Conservation (phyloP, 257 asterid species). For the Solanum tarijense region DNA sequence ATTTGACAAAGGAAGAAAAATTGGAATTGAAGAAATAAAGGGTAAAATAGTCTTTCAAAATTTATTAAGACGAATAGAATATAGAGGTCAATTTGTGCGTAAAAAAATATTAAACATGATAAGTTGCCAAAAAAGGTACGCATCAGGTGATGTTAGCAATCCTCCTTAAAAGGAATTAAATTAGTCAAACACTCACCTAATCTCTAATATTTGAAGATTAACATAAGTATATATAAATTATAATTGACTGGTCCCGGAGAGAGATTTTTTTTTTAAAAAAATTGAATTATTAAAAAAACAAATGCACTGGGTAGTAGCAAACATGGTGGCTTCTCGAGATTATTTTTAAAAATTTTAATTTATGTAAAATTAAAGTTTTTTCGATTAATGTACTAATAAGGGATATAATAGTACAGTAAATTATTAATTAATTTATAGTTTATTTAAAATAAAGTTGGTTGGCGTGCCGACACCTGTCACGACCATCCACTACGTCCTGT, state of each 20-base stretch:
- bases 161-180: not conserved
- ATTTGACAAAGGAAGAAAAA: not conserved
- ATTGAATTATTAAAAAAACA: not conserved
- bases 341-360: no score
- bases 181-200: not conserved
- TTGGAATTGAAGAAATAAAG: not conserved
- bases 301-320: not conserved
- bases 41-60: not conserved
- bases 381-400: not conserved
- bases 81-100: not conserved
- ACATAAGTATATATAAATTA: not conserved
- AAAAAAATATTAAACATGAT: not conserved
- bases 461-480: slow-evolving; percentile 1
- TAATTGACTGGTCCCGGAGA: not conserved
- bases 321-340: not conserved
- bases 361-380: not conserved
- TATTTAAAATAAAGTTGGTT: not conserved
- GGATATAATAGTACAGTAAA: not conserved
- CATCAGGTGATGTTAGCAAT: not conserved
- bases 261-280: not conserved
- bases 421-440: not conserved
- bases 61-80: not conserved
- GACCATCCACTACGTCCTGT: not conserved
- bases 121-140: not conserved
- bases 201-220: not conserved